Evolutionary conservation across 805 yeast genomes (phyloP), one percentile per base, ranked within the genome.

Genomic region (Lipomyces mesembrius): DNA sequence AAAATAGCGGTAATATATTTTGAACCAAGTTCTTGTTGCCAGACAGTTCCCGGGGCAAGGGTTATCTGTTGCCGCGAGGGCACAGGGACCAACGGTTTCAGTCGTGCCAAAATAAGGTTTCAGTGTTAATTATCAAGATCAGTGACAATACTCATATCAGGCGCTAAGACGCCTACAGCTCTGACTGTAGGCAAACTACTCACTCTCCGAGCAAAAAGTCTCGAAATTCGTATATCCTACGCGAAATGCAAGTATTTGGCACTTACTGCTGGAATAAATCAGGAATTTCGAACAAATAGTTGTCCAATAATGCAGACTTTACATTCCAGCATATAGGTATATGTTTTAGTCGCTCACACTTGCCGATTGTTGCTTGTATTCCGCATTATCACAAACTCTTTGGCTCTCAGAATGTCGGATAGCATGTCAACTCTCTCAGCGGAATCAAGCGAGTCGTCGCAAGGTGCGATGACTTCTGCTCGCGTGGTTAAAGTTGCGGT

Each of bases 401-500:
- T 43, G 20, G 49, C 8, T 6, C 14, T 5, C 1, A 14, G n/a
- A n/a, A 43, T 43, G 49, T 43, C 49, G 11, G 49, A 43, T 8
- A 43, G 9, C 9, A 8, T 3, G 49, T 43, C 49, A 43, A 43
- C 49, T 6, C n/a, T 43, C 49, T 43, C 49, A 17, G 49, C 22
- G 9, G 49, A 43, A n/a, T 43, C 49, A n/a, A 43, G 22, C 3
- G 49, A 43, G 20, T 43, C 49, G 22, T 17, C 49, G 49, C 22
- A 43, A 43, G 20, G 20, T 3, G 20, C 20, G 22, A 17, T 6
- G 20, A n/a, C 49, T n/a, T 43, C 49, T 43, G 49, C 49, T 6
- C 49, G 49, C 22, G 49, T 43, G 49, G 61, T 67, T 39, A 60
- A 54, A 43, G 71, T 67, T 39, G 71, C 69, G 4, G 57, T 67